Conservation (phyloP, 2,329 filamentous ascomycete species). For the Scedosporium dehoogii region DNA sequence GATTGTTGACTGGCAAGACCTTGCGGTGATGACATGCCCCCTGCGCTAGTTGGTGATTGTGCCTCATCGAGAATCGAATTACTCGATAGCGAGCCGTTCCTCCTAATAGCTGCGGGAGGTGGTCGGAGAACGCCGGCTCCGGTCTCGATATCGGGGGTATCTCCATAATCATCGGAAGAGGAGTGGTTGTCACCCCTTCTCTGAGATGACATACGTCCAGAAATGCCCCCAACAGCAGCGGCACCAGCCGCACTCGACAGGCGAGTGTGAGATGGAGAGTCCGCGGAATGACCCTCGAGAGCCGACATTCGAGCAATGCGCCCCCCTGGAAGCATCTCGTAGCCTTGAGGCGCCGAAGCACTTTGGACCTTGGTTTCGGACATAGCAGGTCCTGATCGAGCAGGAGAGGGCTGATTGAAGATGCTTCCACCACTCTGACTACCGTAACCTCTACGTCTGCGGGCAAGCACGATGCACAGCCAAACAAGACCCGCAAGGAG, state of each 20-base stretch:
- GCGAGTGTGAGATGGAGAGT: slow-evolving; percentile 45
- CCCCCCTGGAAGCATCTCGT: slow-evolving; percentile 72
- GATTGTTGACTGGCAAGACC: slow-evolving; percentile 82
- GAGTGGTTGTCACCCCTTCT: slow-evolving; percentile 46
- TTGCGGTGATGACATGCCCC: slow-evolving; percentile 73
- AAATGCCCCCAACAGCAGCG: slow-evolving; percentile 31
- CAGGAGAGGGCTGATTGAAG: slow-evolving; percentile 82
- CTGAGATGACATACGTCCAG: slow-evolving; percentile 5
- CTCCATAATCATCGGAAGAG: slow-evolving; percentile 62
- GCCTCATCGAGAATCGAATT: slow-evolving; percentile 63
- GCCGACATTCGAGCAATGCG: slow-evolving; percentile 95
- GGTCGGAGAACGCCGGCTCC: slow-evolving; percentile 47
- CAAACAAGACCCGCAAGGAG: slow-evolving; percentile 62
- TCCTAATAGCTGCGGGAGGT: slow-evolving; percentile 50
- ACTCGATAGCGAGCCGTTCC: slow-evolving; percentile 84
- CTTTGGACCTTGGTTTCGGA: slow-evolving; percentile 23
- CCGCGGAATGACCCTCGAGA: slow-evolving; percentile 63
- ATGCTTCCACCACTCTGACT: slow-evolving; percentile 58
- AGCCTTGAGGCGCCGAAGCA: slow-evolving; percentile 36
- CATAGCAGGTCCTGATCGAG: slow-evolving; percentile 38
- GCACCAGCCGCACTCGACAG: slow-evolving; percentile 17
- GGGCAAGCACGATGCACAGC: slow-evolving; percentile 45
- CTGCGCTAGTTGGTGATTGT: slow-evolving; percentile 64
- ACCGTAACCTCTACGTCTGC: slow-evolving; percentile 39
- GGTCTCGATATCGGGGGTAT: slow-evolving; percentile 60